A percentile compares a stretch with the other conserved stretches of the same genome.
These are phyloP conservation scores for Entomortierella chlamydospora DNA, from an alignment of 192 early-diverging fungal species.

Conservation along the genomic window DNA sequence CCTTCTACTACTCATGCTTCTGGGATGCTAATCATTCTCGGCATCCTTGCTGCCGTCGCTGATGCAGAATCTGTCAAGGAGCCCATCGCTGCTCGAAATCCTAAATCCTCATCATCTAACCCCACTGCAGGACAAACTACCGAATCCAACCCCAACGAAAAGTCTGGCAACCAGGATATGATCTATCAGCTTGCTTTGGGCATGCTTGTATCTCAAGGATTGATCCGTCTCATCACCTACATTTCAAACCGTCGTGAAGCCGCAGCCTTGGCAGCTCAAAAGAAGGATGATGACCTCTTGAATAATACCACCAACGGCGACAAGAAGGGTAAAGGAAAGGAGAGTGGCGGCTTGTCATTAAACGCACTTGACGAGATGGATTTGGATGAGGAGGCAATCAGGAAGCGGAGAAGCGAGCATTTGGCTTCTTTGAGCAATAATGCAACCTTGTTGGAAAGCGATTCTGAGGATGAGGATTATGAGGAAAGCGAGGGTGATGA, in stretches of 20 bases:
- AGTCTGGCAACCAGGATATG: slow-evolving; percentile 25
- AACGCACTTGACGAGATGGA: slow-evolving; percentile 21
- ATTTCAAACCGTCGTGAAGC: slow-evolving; percentile 40
- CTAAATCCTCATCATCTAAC: slow-evolving; percentile 7
- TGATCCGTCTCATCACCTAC: slow-evolving; percentile 47
- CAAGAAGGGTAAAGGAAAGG: slow-evolving; percentile 12
- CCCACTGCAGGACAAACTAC: neutral
- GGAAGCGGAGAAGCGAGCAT: slow-evolving; percentile 26
- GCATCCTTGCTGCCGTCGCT: slow-evolving; percentile 40
- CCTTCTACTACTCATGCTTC: slow-evolving; percentile 51
- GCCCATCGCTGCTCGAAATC: slow-evolving; percentile 20
- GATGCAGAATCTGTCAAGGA: slow-evolving; percentile 31
- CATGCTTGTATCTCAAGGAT: slow-evolving; percentile 44
- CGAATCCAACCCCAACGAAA: neutral
- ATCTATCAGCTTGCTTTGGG: slow-evolving; percentile 49
- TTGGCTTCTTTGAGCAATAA: slow-evolving; percentile 28
- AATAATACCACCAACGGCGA: neutral
- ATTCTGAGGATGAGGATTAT: slow-evolving; percentile 52
- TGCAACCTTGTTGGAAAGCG: slow-evolving; percentile 25
- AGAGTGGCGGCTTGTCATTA: slow-evolving; percentile 14
- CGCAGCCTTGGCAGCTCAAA: slow-evolving; percentile 25
- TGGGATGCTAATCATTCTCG: slow-evolving; percentile 51
- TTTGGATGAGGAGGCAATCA: slow-evolving; percentile 26
- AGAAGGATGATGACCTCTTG: slow-evolving; percentile 33
- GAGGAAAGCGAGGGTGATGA: slow-evolving; percentile 14